phyloP scores from a whole-genome alignment of 306 rosid genomes.

The Senna tora region DNA sequence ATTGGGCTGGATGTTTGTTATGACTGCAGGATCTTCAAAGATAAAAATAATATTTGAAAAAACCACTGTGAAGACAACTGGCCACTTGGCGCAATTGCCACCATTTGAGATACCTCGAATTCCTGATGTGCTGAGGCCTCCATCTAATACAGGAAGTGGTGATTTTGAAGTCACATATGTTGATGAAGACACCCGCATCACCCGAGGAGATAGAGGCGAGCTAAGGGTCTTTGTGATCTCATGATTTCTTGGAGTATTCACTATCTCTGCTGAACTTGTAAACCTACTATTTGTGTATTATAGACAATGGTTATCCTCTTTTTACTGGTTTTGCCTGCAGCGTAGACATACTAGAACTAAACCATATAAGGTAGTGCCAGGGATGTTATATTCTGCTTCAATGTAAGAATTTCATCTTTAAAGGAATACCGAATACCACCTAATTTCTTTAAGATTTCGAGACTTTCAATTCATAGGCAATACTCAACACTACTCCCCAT shows the following conservation, averaged over 20 bases:
- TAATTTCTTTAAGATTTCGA: conserved; percentile 29
- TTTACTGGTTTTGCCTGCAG: not conserved
- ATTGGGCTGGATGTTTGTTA: not conserved
- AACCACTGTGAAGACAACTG: conserved; percentile 80
- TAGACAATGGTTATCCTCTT: conserved; percentile 1
- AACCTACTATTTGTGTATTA: not conserved
- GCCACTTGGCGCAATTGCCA: conserved; percentile 85
- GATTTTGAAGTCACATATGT: conserved; percentile 89
- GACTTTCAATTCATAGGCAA: conserved; percentile 2
- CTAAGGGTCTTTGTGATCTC: conserved; percentile 90
- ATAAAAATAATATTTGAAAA: conserved; percentile 77
- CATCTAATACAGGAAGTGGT: conserved; percentile 70
- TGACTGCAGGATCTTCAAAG: conserved; percentile 64
- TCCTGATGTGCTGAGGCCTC: conserved; percentile 83
- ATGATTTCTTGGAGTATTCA: conserved; percentile 38
- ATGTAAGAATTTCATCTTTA: conserved; percentile 32
- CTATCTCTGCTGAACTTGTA: conserved; percentile 15
- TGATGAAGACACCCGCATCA: conserved; percentile 69
- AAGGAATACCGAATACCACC: conserved; percentile 31
- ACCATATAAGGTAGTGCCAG: conserved; percentile 24
- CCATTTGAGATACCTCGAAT: conserved; percentile 77
- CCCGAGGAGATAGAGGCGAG: conserved; percentile 91
- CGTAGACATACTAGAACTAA: conserved; percentile 14
- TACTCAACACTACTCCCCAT: not conserved
- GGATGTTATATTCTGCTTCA: conserved; percentile 1